A percentile compares a stretch with the other conserved stretches of the same genome.
phyloP scores from a whole-genome alignment of 2,329 filamentous ascomycete genomes.

The Ceratocystis variospora region DNA sequence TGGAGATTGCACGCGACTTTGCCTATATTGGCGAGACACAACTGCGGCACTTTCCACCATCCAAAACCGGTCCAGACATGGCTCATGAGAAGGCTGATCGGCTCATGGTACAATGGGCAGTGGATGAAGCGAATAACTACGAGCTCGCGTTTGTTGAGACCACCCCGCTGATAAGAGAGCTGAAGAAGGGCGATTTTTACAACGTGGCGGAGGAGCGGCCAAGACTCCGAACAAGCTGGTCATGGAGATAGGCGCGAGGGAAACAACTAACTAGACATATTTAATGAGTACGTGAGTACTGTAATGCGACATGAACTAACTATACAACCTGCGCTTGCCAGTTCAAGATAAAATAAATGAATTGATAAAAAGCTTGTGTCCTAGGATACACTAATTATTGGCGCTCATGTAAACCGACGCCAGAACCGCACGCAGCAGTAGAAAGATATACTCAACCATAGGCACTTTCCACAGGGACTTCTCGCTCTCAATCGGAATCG shows the following conservation, averaged over 20 bases:
- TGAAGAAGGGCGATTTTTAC: constrained; percentile 15
- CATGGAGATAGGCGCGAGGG: neutral
- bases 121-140: constrained; percentile 16
- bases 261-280: neutral
- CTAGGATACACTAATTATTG: constrained; percentile 19
- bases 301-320: neutral
- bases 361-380: constrained; percentile 18
- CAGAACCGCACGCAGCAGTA: neutral
- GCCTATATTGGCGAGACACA: constrained; percentile 15
- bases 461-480: too few species aligned
- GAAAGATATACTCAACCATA: too few species aligned
- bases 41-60: constrained; percentile 16
- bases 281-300: neutral
- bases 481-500: too few species aligned
- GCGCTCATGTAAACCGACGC: neutral
- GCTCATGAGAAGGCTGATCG: constrained; percentile 11
- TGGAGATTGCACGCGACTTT: constrained; percentile 18
- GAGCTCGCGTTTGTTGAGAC: constrained; percentile 19
- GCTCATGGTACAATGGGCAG: constrained; percentile 17
- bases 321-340: neutral
- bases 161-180: constrained; percentile 10
- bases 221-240: neutral
- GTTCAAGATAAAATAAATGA: neutral
- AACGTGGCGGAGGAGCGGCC: constrained; percentile 15
- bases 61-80: constrained; percentile 15